phyloP scores from a whole-genome alignment of 495 filamentous ascomycete species.

The Penicillium nucicola region DNA sequence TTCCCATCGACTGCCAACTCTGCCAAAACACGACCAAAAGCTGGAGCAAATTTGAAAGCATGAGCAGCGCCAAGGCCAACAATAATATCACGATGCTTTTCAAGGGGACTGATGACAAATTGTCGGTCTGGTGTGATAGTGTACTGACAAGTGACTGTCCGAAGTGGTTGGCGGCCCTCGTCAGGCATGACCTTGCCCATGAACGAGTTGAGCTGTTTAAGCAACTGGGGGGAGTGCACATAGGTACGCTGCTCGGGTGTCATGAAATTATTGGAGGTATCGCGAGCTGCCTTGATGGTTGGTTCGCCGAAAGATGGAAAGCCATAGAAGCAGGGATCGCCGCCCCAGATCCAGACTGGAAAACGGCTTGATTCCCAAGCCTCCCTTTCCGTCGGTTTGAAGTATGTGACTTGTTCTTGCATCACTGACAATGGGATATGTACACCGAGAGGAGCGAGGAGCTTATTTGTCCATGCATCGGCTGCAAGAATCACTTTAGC shows the following conservation, averaged over 20 bases:
- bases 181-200: conserved; percentile 22
- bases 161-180: conserved; percentile 19
- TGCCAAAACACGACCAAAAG: conserved; percentile 26
- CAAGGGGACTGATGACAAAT: conserved; percentile 26
- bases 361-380: conserved; percentile 16
- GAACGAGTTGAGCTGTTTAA: conserved; percentile 18
- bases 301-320: conserved; percentile 29
- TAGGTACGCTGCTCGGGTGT: conserved; percentile 26
- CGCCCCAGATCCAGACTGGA: conserved; percentile 29
- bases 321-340: conserved; percentile 21
- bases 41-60: conserved; percentile 32
- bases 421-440: conserved; percentile 28
- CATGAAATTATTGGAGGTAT: conserved; percentile 28
- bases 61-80: conserved; percentile 27
- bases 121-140: conserved; percentile 26
- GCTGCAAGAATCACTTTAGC: conserved; percentile 25
- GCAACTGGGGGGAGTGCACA: conserved; percentile 21
- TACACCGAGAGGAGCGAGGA: conserved; percentile 19
- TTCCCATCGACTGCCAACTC: conserved; percentile 28
- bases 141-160: conserved; percentile 30
- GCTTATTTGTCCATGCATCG: conserved; percentile 29
- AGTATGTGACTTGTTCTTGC: conserved; percentile 33
- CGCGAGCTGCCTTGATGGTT: conserved; percentile 29
- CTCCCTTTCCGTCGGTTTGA: conserved; percentile 19
- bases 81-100: conserved; percentile 22